A percentile compares a stretch with the other conserved stretches of the same genome.
Conservation (phyloP, 805 yeast species). For the Wickerhamomyces chambardii region DNA sequence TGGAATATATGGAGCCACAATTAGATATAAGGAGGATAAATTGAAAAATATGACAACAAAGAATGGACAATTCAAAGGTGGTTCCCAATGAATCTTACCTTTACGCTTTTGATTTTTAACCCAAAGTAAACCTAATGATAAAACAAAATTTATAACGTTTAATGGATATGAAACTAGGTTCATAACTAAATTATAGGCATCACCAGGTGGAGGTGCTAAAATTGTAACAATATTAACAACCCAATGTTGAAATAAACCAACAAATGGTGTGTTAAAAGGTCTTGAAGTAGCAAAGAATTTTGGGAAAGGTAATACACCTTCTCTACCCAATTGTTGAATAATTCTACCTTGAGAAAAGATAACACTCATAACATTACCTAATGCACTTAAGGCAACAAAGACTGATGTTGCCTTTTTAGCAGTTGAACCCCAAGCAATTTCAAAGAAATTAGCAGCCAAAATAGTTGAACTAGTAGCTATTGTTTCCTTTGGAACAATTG, state of each 20-base stretch:
- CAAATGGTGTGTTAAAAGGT: constrained; percentile 68
- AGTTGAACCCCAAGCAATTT: constrained; percentile 54
- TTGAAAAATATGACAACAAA: constrained; percentile 59
- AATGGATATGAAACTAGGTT: constrained; percentile 78
- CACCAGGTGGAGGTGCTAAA: constrained; percentile 80
- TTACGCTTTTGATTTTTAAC: constrained; percentile 41
- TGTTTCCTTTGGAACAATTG: constrained; percentile 66
- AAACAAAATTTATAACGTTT: constrained; percentile 61
- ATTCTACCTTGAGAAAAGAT: constrained; percentile 78
- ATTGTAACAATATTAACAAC: constrained; percentile 65
- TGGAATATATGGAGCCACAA: constrained; percentile 74
- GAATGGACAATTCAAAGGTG: constrained; percentile 59
- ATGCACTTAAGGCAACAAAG: constrained; percentile 72
- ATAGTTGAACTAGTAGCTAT: constrained; percentile 54
- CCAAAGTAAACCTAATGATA: constrained; percentile 54
- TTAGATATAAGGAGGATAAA: constrained; percentile 55
- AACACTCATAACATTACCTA: constrained; percentile 77
- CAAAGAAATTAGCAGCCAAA: constrained; percentile 71
- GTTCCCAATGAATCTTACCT: constrained; percentile 54
- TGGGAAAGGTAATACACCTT: constrained; percentile 72
- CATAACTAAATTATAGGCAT: constrained; percentile 74
- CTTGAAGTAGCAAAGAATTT: constrained; percentile 58
- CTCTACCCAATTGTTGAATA: constrained; percentile 74
- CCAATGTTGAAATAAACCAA: constrained; percentile 73
- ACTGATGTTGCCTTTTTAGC: constrained; percentile 72